A percentile compares a stretch with the other conserved stretches of the same genome.
Evolutionary conservation across 2,329 filamentous ascomycete species (phyloP).

Genomic region (Blastomyces percursus): DNA sequence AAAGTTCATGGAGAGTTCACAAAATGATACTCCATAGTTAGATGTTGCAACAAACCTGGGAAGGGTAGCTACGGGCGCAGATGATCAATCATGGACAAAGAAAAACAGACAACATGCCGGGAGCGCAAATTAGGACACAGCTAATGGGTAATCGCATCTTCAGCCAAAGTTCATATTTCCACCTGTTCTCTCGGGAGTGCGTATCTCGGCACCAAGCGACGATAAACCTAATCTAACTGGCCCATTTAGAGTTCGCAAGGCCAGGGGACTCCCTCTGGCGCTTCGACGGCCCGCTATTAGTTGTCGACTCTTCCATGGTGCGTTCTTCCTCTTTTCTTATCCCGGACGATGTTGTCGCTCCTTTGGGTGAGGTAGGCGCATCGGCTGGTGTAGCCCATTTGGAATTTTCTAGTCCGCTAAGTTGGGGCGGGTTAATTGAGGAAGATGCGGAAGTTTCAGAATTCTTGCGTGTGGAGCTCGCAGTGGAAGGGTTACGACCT

Average conservation of each 20-base stretch:
- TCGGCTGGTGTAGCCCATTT: background rate
- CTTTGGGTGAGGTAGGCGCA: background rate
- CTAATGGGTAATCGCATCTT: background rate
- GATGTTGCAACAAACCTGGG: background rate
- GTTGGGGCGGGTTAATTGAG: background rate
- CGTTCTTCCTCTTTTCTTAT: background rate
- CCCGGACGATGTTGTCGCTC: background rate
- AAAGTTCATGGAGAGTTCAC: background rate
- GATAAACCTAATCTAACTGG: background rate
- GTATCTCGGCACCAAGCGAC: background rate
- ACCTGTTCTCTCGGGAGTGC: background rate
- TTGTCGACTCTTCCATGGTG: background rate
- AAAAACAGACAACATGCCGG: background rate
- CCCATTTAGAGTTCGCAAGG: slow-evolving; percentile 13
- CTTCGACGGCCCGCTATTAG: background rate
- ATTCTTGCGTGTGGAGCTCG: background rate
- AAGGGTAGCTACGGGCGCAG: background rate
- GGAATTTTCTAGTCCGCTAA: background rate
- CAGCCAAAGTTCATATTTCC: background rate
- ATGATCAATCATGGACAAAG: background rate
- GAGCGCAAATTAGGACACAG: background rate
- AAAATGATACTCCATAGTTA: background rate
- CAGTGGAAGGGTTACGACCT: background rate
- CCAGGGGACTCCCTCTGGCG: background rate
- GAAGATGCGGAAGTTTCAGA: background rate